These are phyloP conservation scores for Neofusicoccum parvum DNA, from an alignment of 2,329 filamentous ascomycete genomes.

Conservation along the genomic window DNA sequence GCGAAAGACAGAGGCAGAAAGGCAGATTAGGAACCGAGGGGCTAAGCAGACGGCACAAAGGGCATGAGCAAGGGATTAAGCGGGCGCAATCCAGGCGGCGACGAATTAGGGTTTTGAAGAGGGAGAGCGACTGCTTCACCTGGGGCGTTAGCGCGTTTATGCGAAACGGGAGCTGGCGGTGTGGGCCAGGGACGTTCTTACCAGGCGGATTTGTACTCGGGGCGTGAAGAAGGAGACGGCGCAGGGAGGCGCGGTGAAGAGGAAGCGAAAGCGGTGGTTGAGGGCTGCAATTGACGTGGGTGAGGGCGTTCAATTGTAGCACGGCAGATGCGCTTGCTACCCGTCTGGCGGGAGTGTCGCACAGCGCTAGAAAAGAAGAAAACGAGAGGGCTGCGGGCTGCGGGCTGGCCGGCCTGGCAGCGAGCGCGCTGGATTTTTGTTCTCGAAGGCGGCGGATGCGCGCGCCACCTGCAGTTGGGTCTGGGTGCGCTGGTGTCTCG, in stretches of 20 bases:
- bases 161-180: neutral
- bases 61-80: constrained; percentile 14
- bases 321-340: constrained; percentile 15
- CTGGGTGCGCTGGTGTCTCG: constrained; percentile 6
- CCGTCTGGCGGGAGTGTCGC: constrained; percentile 16
- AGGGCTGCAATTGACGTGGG: constrained; percentile 7
- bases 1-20: neutral
- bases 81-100: constrained; percentile 14
- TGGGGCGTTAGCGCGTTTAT: constrained; percentile 10
- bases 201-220: neutral
- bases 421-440: neutral
- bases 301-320: constrained; percentile 13
- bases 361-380: constrained; percentile 14
- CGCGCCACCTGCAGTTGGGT: constrained; percentile 10
- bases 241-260: neutral
- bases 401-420: neutral
- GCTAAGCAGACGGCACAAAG: neutral
- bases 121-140: neutral
- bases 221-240: neutral
- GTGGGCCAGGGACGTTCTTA: neutral
- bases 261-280: neutral
- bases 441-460: constrained; percentile 3
- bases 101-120: neutral
- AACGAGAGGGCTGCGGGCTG: neutral
- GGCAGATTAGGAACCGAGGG: neutral